These are phyloP conservation scores for Tuber magnatum DNA, from an alignment of 495 filamentous ascomycete genomes.

Conservation along the genomic window DNA sequence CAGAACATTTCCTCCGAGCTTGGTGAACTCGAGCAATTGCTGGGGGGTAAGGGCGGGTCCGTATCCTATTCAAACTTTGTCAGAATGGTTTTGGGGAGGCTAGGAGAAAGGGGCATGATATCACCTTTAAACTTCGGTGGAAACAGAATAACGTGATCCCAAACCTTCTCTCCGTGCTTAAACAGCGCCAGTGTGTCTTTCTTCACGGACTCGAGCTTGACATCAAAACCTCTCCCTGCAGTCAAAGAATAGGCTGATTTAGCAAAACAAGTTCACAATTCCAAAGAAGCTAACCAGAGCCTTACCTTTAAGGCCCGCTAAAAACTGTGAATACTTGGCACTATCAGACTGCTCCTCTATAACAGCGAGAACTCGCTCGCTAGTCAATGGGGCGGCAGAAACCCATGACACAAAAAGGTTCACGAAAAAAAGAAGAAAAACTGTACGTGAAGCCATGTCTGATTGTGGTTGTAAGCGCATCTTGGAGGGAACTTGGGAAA, in stretches of 20 bases:
- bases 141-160: conserved; percentile 83
- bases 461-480: conserved; percentile 27
- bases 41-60: conserved; percentile 82
- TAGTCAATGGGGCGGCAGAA: conserved; percentile 46
- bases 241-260: conserved; percentile 29
- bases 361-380: conserved; percentile 75
- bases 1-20: conserved; percentile 84
- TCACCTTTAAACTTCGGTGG: conserved; percentile 82
- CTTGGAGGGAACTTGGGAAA: conserved; percentile 6
- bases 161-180: conserved; percentile 74
- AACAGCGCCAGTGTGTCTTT: conserved; percentile 74
- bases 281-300: conserved; percentile 9
- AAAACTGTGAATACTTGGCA: conserved; percentile 70
- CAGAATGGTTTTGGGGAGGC: conserved; percentile 2
- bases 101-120: not conserved
- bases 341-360: conserved; percentile 76
- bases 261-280: not conserved
- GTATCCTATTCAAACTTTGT: conserved; percentile 52
- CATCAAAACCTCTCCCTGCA: conserved; percentile 71
- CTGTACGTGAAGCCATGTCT: conserved; percentile 32
- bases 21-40: conserved; percentile 81
- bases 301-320: conserved; percentile 71
- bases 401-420: conserved; percentile 29
- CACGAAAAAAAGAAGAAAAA: conserved; percentile 32
- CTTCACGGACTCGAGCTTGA: conserved; percentile 79